Conservation (phyloP, 2,329 filamentous ascomycete species). For the Ascosphaera apis region DNA sequence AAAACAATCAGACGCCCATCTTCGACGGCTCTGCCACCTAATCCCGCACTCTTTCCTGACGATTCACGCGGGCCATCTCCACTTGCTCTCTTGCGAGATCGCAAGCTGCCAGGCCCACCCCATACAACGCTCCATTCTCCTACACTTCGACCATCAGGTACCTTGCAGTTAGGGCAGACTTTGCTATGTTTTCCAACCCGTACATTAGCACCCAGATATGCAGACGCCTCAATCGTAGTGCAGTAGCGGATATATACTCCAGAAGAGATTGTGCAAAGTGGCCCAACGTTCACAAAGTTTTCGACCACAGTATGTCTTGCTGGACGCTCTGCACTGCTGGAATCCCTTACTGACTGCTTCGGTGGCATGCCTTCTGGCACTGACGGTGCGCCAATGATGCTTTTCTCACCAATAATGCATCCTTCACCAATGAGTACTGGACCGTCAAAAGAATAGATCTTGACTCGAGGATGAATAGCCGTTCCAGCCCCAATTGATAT, state of each 20-base stretch:
- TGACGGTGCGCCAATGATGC: conserved; percentile 13
- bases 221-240: conserved; percentile 23
- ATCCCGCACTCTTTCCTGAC: conserved; percentile 5
- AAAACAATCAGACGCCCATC: conserved; percentile 41
- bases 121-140: conserved; percentile 48
- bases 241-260: conserved; percentile 18
- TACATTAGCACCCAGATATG: conserved; percentile 13
- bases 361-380: conserved; percentile 1
- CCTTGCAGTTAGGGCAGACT: conserved; percentile 38
- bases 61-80: conserved; percentile 11
- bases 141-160: conserved; percentile 34
- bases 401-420: conserved; percentile 55
- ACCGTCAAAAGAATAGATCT: conserved; percentile 54
- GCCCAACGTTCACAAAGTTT: conserved; percentile 17
- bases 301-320: conserved; percentile 14
- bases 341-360: conserved; percentile 1
- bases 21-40: conserved; percentile 24
- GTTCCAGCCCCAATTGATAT: conserved; percentile 58
- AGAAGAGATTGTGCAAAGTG: conserved; percentile 14
- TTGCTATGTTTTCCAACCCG: conserved; percentile 37
- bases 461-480: conserved; percentile 67
- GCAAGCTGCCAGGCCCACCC: conserved; percentile 18
- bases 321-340: neutral
- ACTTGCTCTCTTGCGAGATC: conserved; percentile 13
- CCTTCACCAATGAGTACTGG: conserved; percentile 60